These are phyloP conservation scores for Ophiognomonia clavigignenti-juglandacearum DNA, from an alignment of 2,329 filamentous ascomycete species.

Conservation along the genomic window DNA sequence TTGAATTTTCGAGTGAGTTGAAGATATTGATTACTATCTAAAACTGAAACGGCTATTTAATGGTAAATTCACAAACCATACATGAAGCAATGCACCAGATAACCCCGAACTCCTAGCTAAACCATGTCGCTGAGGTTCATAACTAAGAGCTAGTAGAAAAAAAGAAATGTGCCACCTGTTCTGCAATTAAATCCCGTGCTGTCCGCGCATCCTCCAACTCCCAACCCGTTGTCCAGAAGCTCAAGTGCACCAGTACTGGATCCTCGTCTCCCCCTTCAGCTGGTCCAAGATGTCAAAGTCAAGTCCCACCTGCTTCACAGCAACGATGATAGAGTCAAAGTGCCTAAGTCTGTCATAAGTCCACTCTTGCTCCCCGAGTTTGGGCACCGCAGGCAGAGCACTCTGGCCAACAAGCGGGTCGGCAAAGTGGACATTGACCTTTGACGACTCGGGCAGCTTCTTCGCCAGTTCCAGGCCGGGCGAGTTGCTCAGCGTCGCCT, in stretches of 20 bases:
- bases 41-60: too few species aligned
- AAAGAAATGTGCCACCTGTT: too few species aligned
- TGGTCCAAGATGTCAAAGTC: background rate
- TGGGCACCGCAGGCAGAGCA: background rate
- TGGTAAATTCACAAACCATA: too few species aligned
- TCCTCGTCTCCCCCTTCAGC: background rate
- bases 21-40: too few species aligned
- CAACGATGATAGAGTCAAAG: background rate
- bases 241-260: background rate
- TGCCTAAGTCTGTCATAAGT: background rate
- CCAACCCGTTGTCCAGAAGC: too few species aligned
- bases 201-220: too few species aligned
- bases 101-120: too few species aligned
- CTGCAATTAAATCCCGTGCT: too few species aligned
- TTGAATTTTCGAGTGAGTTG: too few species aligned
- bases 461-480: background rate
- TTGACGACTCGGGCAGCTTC: background rate
- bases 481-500: background rate
- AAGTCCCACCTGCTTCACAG: background rate
- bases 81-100: too few species aligned
- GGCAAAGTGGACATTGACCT: background rate
- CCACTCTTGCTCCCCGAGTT: background rate
- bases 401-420: background rate
- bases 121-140: too few species aligned
- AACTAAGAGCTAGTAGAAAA: too few species aligned